These are phyloP conservation scores for Striga asiatica DNA, from an alignment of 257 asterid species.

Conservation along the genomic window DNA sequence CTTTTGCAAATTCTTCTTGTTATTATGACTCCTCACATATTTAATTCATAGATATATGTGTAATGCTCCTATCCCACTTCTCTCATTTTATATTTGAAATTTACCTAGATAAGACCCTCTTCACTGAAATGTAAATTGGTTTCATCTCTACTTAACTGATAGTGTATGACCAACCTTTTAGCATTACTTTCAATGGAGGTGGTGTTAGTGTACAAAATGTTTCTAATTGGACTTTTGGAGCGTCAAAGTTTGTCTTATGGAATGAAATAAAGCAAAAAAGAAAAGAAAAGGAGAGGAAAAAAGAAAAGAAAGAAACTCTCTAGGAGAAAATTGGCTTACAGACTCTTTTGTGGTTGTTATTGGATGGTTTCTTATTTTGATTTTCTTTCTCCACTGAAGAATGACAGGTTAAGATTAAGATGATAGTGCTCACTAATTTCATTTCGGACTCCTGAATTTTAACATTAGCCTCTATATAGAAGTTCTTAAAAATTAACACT, in stretches of 20 bases:
- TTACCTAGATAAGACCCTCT: background rate
- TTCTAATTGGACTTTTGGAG: background rate
- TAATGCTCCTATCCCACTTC: background rate
- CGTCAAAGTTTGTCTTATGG: background rate
- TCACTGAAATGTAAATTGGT: background rate
- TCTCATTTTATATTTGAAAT: background rate
- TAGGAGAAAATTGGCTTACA: background rate
- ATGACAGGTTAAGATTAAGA: background rate
- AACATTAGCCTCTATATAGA: background rate
- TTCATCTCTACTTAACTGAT: no score
- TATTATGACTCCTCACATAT: no score
- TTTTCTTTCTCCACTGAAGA: background rate
- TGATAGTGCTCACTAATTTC: background rate
- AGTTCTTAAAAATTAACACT: background rate
- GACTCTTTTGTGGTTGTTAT: background rate
- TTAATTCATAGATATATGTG: no score
- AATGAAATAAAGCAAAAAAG: no score
- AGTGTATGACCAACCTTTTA: background rate
- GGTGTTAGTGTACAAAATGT: background rate
- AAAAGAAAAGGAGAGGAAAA: no score
- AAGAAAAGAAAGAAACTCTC: background rate
- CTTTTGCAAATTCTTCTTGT: no score
- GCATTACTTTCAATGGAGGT: background rate
- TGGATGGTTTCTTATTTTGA: background rate
- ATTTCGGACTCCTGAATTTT: background rate